Conservation (phyloP, 2,329 filamentous ascomycete species). For the Diaporthe ilicicola region DNA sequence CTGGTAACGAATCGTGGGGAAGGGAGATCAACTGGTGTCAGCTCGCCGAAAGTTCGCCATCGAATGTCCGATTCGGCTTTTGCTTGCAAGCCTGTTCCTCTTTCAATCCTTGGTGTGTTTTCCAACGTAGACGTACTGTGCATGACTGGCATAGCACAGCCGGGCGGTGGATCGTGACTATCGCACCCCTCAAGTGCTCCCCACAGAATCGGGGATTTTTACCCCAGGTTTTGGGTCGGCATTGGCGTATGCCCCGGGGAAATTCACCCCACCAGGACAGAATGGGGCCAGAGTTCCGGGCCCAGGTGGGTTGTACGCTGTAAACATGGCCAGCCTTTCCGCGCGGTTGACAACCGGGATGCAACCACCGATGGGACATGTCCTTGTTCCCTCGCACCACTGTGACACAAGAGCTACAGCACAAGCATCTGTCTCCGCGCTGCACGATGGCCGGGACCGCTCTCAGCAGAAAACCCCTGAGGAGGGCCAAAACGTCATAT, state of each 20-base stretch:
- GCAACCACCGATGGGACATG: not conserved
- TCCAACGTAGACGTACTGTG: not conserved
- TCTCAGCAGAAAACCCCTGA: not conserved
- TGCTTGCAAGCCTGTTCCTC: not conserved
- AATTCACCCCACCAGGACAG: constrained; percentile 4
- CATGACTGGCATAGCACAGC: too few relatives aligned
- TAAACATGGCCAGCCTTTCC: not conserved
- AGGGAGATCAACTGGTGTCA: not conserved
- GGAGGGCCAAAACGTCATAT: not conserved
- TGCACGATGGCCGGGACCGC: not conserved
- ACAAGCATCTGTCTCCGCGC: not conserved
- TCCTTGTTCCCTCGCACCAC: not conserved
- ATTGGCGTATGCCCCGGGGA: not conserved
- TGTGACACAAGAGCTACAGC: not conserved
- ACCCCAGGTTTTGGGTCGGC: constrained; percentile 9
- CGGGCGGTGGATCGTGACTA: not conserved
- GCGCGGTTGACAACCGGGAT: not conserved
- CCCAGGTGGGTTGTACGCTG: not conserved
- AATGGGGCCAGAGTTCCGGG: not conserved
- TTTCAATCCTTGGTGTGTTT: not conserved
- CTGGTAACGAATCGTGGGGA: not conserved
- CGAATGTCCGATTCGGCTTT: not conserved
- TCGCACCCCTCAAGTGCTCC: too few relatives aligned
- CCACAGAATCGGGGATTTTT: constrained; percentile 18
- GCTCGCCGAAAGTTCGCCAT: not conserved